phyloP scores from a whole-genome alignment of 2,329 filamentous ascomycete genomes.

The Thyridium curvatum region DNA sequence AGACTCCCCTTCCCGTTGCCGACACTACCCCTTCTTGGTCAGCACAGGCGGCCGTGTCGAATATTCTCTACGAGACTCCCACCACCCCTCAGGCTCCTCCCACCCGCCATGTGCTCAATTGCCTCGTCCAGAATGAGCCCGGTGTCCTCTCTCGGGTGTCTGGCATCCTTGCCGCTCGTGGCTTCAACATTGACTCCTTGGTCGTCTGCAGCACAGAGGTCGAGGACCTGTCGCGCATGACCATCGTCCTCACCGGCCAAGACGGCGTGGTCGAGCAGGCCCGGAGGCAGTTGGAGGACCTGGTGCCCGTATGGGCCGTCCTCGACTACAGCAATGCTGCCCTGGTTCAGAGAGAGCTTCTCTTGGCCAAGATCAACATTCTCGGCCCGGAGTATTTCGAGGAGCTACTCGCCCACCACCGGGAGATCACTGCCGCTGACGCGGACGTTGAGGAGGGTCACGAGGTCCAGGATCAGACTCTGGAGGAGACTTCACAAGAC shows the following conservation, averaged over 20 bases:
- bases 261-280: conserved; percentile 97
- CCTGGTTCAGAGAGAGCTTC: conserved; percentile 89
- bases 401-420: conserved; percentile 90
- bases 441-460: conserved; percentile 36
- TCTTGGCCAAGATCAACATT: conserved; percentile 94
- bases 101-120: conserved; percentile 96
- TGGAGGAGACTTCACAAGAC: conserved; percentile 51
- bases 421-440: conserved; percentile 64
- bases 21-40: conserved; percentile 75
- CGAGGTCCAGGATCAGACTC: conserved; percentile 28
- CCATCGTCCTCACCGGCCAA: conserved; percentile 92
- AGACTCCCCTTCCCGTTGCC: conserved; percentile 75
- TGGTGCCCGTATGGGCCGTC: conserved; percentile 97
- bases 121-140: conserved; percentile 96
- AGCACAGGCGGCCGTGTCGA: conserved; percentile 90
- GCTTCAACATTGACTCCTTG: conserved; percentile 98
- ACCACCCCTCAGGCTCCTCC: conserved; percentile 74
- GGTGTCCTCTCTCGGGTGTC: conserved; percentile 95
- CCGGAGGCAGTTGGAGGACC: conserved; percentile 91
- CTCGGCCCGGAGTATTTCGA: conserved; percentile 97
- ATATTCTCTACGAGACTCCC: conserved; percentile 98
- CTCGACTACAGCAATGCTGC: conserved; percentile 91
- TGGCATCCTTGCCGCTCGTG: conserved; percentile 88
- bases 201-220: conserved; percentile 98
- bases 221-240: conserved; percentile 95